A percentile compares a stretch with the other conserved stretches of the same genome.
These are phyloP conservation scores for Ogataea thermomethanolica DNA, from an alignment of 805 yeast species.

Conservation along the genomic window DNA sequence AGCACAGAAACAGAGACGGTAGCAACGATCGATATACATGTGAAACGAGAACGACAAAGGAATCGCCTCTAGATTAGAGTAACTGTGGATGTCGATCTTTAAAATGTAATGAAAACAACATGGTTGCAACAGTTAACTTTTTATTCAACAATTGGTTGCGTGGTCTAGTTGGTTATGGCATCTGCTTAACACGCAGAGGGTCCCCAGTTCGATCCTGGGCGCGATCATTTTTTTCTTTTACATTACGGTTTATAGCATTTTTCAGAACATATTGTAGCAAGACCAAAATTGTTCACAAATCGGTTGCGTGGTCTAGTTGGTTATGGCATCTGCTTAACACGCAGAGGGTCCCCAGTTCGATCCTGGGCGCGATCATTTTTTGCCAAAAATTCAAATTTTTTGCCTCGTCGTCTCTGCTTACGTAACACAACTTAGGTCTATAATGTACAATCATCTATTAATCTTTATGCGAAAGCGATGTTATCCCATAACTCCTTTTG, in stretches of 20 bases:
- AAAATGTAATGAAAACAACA: not conserved
- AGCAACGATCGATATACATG: too few species aligned
- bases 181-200: conserved; percentile 99
- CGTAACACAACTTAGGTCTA: too few species aligned
- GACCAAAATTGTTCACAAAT: conserved; percentile 10
- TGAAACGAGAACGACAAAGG: too few species aligned
- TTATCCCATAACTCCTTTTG: conserved; percentile 21
- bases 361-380: conserved; percentile 97
- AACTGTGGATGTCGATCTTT: not conserved
- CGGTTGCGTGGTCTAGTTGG: conserved; percentile 99
- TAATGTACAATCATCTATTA: conserved; percentile 1
- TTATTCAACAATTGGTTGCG: conserved; percentile 55
- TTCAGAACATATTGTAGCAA: not conserved
- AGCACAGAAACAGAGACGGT: too few species aligned
- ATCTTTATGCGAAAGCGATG: conserved; percentile 11
- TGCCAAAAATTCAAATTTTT: conserved; percentile 1
- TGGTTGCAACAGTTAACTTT: not conserved
- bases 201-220: conserved; percentile 99
- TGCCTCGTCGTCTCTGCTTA: not conserved
- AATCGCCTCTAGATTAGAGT: too few species aligned
- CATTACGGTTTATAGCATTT: not conserved
- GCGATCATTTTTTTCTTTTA: conserved; percentile 62
- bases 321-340: conserved; percentile 99
- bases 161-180: conserved; percentile 99
- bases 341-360: conserved; percentile 99